A percentile compares a stretch with the other conserved stretches of the same genome.
These are phyloP conservation scores for Hylodesmum podocarpum DNA, from an alignment of 306 rosid species.

Conservation along the genomic window DNA sequence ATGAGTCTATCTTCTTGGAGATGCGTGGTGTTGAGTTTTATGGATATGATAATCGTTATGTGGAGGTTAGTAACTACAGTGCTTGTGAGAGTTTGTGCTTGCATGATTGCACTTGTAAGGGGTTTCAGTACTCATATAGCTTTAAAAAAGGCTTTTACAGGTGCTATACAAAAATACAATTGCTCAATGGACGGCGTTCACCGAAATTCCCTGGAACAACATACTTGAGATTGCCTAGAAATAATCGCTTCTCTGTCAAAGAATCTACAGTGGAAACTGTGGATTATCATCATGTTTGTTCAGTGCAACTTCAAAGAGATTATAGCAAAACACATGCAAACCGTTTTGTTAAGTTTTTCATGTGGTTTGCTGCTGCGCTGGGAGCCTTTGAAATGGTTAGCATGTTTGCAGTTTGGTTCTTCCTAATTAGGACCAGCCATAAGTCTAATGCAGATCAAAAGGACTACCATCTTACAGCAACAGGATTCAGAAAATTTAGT, in stretches of 20 bases:
- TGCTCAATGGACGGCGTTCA: constrained; percentile 30
- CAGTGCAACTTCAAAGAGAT: constrained; percentile 12
- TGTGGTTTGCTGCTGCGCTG: constrained; percentile 27
- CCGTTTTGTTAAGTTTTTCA: constrained; percentile 12
- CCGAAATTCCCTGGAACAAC: not conserved
- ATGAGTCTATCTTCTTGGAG: constrained; percentile 17
- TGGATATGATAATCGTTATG: constrained; percentile 32
- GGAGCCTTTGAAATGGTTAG: constrained; percentile 22
- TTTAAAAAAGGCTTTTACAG: not conserved
- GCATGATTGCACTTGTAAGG: constrained; percentile 25
- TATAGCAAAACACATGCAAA: not conserved
- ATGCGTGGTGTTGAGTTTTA: constrained; percentile 19
- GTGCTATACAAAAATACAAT: constrained; percentile 30
- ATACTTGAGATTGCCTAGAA: constrained; percentile 35
- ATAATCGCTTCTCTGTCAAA: not conserved
- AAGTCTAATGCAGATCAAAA: constrained; percentile 29
- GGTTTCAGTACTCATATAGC: constrained; percentile 8
- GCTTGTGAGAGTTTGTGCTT: constrained; percentile 36
- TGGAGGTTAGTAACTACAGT: not conserved
- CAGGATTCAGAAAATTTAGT: constrained; percentile 36
- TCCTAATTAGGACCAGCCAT: not conserved
- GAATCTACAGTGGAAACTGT: not conserved
- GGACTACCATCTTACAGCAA: constrained; percentile 8
- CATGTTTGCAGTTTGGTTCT: not conserved
- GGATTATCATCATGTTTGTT: not conserved